A percentile compares a stretch with the other conserved stretches of the same genome.
These are phyloP conservation scores for Cordyceps pruinosa DNA, from an alignment of 2,329 filamentous ascomycete genomes.

Conservation along the genomic window DNA sequence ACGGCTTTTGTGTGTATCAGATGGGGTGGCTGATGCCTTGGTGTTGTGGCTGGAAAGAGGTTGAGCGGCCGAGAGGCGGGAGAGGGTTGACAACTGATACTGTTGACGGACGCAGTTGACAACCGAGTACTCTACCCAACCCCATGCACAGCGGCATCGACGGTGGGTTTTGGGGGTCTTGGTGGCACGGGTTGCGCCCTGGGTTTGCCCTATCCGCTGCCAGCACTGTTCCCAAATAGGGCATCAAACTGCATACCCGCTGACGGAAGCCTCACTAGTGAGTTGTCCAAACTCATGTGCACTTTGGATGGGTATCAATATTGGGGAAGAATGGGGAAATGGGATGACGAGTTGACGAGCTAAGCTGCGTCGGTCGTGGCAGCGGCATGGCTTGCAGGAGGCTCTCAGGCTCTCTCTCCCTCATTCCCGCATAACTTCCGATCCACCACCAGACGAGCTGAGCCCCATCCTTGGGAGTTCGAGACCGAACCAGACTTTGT, in stretches of 20 bases:
- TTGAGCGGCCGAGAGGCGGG: too few species aligned
- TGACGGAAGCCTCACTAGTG: conserved; percentile 7
- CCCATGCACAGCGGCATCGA: not conserved
- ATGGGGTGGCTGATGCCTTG: too few species aligned
- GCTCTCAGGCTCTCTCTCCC: not conserved
- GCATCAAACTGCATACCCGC: conserved; percentile 6
- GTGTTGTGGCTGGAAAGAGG: too few species aligned
- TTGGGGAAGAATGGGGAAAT: not conserved
- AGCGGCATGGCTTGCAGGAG: conserved; percentile 10
- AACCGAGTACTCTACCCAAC: too few species aligned
- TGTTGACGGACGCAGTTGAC: not conserved
- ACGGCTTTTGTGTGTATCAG: too few species aligned
- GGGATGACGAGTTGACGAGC: conserved; percentile 7
- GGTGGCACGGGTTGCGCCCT: not conserved
- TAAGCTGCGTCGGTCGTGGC: conserved; percentile 1
- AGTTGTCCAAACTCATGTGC: not conserved
- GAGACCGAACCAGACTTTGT: conserved; percentile 18
- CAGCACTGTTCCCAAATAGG: conserved; percentile 9
- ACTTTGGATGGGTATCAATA: not conserved
- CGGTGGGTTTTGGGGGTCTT: not conserved
- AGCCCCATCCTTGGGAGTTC: conserved; percentile 14
- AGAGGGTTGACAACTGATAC: not conserved
- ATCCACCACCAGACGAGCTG: conserved; percentile 11
- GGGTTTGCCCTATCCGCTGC: conserved; percentile 8
- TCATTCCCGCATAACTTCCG: conserved; percentile 15